phyloP scores from a whole-genome alignment of 139 green algal genomes.

The Zygnema cylindricum region DNA sequence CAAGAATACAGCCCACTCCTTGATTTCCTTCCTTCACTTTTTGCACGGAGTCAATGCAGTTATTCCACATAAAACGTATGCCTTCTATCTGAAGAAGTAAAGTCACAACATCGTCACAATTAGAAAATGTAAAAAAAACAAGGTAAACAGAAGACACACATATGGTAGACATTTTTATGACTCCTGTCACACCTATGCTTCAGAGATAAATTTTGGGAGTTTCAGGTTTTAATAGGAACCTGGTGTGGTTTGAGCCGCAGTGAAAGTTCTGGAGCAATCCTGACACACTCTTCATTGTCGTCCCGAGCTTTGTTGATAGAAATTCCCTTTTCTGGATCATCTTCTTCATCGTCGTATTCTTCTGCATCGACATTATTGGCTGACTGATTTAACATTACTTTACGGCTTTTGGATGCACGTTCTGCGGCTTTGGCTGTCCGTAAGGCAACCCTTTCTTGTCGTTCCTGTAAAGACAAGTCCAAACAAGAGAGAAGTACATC shows the following conservation, averaged over 20 bases:
- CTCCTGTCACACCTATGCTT: too few species aligned
- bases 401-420: neutral
- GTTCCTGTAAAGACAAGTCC: too few species aligned
- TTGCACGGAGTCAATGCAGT: conserved; percentile 47
- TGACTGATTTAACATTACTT: neutral
- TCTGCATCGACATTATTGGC: neutral
- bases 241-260: neutral
- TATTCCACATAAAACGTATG: conserved; percentile 54
- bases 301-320: neutral
- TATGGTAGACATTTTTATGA: too few species aligned
- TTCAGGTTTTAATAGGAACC: too few species aligned
- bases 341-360: neutral
- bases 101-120: too few species aligned
- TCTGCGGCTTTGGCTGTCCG: neutral
- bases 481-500: too few species aligned
- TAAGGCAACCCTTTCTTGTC: neutral
- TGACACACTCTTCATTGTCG: neutral
- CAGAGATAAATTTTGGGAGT: too few species aligned
- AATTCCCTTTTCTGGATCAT: neutral
- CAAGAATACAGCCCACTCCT: conserved; percentile 55
- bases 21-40: conserved; percentile 6
- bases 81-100: conserved; percentile 45
- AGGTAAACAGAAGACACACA: too few species aligned
- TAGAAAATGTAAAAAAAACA: too few species aligned
- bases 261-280: neutral